Percentiles rank a stretch among this genome's conserved stretches.
phyloP scores from a whole-genome alignment of 441 rosid genomes.

The Eruca vesicaria region DNA sequence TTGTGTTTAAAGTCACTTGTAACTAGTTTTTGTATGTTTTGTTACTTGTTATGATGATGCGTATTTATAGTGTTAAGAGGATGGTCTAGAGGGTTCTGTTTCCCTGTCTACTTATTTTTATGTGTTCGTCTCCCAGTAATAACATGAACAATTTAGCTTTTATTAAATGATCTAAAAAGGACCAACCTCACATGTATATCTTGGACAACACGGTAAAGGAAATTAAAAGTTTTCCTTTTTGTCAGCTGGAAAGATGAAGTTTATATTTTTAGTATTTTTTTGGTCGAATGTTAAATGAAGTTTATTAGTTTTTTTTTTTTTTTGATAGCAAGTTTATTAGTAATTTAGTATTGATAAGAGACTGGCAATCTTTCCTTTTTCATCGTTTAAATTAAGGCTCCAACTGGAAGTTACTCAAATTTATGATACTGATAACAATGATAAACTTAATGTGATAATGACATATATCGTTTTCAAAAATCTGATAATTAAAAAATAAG shows the following conservation, averaged over 20 bases:
- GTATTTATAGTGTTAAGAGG: slow-evolving; percentile 29
- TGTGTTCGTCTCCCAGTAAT: slow-evolving; percentile 16
- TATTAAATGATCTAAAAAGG: slow-evolving; percentile 23
- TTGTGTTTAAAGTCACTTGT: background rate
- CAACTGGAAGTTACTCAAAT: no score
- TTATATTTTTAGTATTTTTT: background rate
- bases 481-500: no score
- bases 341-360: no score
- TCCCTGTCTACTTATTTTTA: slow-evolving; percentile 10
- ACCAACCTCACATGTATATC: slow-evolving; percentile 32
- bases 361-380: no score
- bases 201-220: slow-evolving; percentile 35
- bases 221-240: slow-evolving; percentile 18
- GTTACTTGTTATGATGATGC: slow-evolving; percentile 10
- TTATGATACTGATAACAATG: no score
- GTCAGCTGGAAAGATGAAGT: background rate
- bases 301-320: no score
- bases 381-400: no score
- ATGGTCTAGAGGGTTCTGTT: slow-evolving; percentile 17
- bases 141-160: slow-evolving; percentile 31
- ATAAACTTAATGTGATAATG: no score
- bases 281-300: no score
- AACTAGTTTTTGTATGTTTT: background rate
- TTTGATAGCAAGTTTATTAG: no score
- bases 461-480: no score